Base-by-base conservation (phyloP, 805 yeast genomes). In the Yarrowia osloensis region DNA sequence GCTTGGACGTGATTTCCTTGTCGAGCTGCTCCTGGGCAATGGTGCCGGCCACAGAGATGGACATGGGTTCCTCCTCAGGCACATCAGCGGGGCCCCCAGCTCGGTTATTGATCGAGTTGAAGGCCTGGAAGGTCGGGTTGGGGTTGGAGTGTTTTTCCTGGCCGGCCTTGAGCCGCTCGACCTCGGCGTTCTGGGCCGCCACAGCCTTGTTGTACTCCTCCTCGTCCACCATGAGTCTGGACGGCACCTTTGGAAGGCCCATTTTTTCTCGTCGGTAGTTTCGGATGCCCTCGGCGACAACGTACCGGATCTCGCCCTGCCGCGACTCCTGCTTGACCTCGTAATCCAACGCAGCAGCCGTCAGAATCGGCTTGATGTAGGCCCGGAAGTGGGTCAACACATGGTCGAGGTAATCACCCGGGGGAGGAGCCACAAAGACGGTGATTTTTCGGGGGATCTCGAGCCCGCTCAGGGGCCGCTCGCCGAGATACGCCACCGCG, bases 351-450 rank as follows among this genome's bases (percentile, higher is more conserved):
- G 96, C 96, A 8, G 91, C 88, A 3, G 96, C 83, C 70, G 88
- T 90, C 71, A 94, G 79, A 2, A 93, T 82, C 0, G 99, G 99
- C 78, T 94, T 94, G 70, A 91, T 83, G 74, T 85, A 92, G 65
- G 87, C 85, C 70, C 91, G 84, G 81, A 93, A 91, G 66, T 90
- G 84, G 69, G 83, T 84, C 77, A 89, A 74, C 12, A 94, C 86
- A 67, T 86, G 88, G 47, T 88, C 95, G 59, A 94, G 78, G 71
- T 86, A 90, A 75, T 94, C 98, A 73, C 90, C 90, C 22, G 99
- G 98, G 9, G 98, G 98, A n/a, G 99, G 99, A 0, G 97, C 96
- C 67, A 93, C 84, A 75, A 88, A 93, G 1, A 95, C 86, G 1
- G 90, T 86, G 55, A 95, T 79, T 71, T 88, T 90, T 68, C 99